Evolutionary conservation across 208 protist genomes (phyloP).

Genomic region (Wallacemonas sp.): DNA sequence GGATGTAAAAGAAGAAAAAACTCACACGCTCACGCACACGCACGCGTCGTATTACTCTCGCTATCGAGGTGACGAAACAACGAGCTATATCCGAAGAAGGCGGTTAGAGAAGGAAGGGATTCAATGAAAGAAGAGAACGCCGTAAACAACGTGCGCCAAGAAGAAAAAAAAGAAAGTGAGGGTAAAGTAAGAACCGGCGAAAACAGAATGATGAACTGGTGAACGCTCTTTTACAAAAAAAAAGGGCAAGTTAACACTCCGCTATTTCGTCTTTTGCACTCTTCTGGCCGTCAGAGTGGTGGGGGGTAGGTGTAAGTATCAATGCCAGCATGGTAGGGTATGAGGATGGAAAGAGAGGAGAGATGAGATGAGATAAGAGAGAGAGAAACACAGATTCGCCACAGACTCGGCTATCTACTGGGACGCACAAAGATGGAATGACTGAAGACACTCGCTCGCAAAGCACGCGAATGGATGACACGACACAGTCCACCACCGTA

Average conservation of each 20-base stretch:
- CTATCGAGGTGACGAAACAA: background rate
- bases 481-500: too few relatives aligned
- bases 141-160: background rate
- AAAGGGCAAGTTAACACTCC: too few relatives aligned
- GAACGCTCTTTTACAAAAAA: background rate
- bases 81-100: too few relatives aligned
- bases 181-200: background rate
- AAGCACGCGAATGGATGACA: background rate
- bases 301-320: too few relatives aligned
- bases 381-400: constrained; percentile 2
- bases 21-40: too few relatives aligned
- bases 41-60: too few relatives aligned
- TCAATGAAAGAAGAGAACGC: background rate
- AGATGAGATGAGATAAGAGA: constrained; percentile 7
- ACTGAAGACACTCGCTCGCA: too few relatives aligned
- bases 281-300: too few relatives aligned
- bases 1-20: too few relatives aligned
- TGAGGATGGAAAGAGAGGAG: constrained; percentile 5
- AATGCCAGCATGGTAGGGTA: background rate
- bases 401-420: too few relatives aligned
- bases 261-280: too few relatives aligned
- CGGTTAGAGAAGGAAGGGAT: background rate
- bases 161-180: background rate
- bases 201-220: background rate
- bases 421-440: too few relatives aligned